A percentile compares a stretch with the other conserved stretches of the same genome.
Evolutionary conservation across 805 yeast species (phyloP).

Genomic region (Nakazawaea ambrosiae): DNA sequence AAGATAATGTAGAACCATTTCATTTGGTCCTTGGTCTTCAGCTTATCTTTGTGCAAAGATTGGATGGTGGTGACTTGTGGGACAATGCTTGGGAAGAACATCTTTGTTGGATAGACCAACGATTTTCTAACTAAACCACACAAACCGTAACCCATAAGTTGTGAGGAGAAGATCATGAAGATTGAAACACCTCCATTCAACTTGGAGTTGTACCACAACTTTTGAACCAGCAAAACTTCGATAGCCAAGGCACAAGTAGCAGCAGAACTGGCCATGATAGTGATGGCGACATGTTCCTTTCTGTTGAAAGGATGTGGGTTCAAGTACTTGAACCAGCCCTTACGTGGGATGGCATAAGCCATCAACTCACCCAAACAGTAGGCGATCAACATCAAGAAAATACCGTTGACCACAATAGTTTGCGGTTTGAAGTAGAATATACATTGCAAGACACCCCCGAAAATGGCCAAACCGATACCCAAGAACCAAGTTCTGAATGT

Average conservation of each 20-base stretch:
- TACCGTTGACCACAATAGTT: conserved; percentile 25
- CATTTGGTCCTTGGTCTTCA: too few relatives aligned
- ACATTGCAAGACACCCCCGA: conserved; percentile 28
- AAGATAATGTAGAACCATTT: too few relatives aligned
- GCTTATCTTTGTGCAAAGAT: too few relatives aligned
- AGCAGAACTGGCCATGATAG: conserved; percentile 28
- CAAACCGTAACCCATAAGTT: too few relatives aligned
- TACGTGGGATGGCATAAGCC: conserved; percentile 21
- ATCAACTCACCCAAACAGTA: conserved; percentile 23
- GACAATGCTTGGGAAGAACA: too few relatives aligned
- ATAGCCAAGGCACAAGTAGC: conserved; percentile 22
- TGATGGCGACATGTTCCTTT: conserved; percentile 37
- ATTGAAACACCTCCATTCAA: conserved; percentile 22
- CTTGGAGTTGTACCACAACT: conserved; percentile 22
- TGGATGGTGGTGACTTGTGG: too few relatives aligned
- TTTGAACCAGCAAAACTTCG: conserved; percentile 27
- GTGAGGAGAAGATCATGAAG: conserved; percentile 23
- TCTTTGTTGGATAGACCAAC: too few relatives aligned
- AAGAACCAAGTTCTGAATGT: conserved; percentile 28
- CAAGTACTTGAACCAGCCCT: conserved; percentile 15
- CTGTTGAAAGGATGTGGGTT: conserved; percentile 39
- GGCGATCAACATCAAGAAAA: conserved; percentile 25
- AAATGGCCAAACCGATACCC: conserved; percentile 26
- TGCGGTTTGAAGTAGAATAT: conserved; percentile 30
- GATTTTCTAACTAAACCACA: too few relatives aligned